Evolutionary conservation across 139 green algal species (phyloP), one percentile per base, ranked within the genome.

Genomic region (Haematococcus sp.): DNA sequence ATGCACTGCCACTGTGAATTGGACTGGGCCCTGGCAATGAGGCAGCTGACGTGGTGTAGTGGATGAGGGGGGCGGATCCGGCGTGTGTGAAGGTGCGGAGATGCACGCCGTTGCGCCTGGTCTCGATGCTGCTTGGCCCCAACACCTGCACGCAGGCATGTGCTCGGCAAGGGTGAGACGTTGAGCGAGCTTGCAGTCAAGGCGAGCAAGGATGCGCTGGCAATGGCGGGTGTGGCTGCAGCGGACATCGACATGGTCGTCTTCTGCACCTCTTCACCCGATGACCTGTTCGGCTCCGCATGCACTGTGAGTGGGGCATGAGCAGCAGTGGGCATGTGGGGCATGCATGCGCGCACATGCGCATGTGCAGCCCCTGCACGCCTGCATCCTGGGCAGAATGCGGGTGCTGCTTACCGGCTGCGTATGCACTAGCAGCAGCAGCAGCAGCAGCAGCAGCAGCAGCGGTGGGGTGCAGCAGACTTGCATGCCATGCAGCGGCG

Each of bases 251-350:
- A 98, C 76, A 76, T 99, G 22, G 82, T 99, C 20, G 63, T 99
- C 1, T 76, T 99, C 75, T 87, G 89, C n/a, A 99, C 95, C 15
- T 97, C 90, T 27, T 92, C 84, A 1, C 91, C 96, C 2, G 96
- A 99, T 63, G 96, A 99, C 76, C 56, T 93, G 0, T 99, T 99
- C 81, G 96, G 96, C 17, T 90, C 78, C 63, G 96, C 95, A 52
- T 94, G 90, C 74, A 49, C 40, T 7, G 40, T 49, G 40, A 49
- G 40, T 7, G 7, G 7, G 7, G 40, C 11, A 11, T 49, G 40
- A 19, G 40, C 63, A 0, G 73, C 31, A 11, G 3, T 55, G 33
- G 63, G 7, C 66, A 73, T 49, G 22, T 28, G 7, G 31, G 5
- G 3, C 30, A 22, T 17, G 64, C 64, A 56, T 49, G 34, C 30